These are phyloP conservation scores for Abrus precatorius DNA, from an alignment of 306 rosid species.

Conservation along the genomic window DNA sequence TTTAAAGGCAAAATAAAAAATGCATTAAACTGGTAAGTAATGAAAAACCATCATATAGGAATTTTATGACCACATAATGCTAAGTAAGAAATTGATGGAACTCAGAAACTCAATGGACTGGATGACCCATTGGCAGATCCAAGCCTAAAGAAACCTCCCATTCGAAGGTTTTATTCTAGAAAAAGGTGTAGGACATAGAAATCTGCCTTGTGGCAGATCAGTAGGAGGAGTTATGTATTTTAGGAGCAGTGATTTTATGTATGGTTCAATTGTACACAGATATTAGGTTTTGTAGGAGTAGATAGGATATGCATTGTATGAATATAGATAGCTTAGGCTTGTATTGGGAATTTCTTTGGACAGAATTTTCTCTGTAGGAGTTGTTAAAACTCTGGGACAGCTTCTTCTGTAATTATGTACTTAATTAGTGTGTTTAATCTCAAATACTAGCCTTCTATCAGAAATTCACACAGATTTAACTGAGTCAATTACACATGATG, in stretches of 20 bases:
- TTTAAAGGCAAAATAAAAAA: constrained; percentile 3
- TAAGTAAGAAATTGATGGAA: neutral
- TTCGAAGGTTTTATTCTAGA: neutral
- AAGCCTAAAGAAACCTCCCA: neutral
- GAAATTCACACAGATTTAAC: constrained; percentile 6
- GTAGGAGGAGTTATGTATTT: neutral
- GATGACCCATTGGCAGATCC: neutral
- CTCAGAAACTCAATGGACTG: neutral
- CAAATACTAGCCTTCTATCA: neutral
- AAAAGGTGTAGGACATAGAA: constrained; percentile 2
- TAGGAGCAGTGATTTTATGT: neutral
- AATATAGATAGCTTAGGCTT: neutral
- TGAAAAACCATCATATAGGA: neutral
- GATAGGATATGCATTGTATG: neutral
- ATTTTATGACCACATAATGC: constrained; percentile 6
- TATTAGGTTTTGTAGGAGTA: neutral
- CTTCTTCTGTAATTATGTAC: neutral
- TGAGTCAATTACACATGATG: neutral
- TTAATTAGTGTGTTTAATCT: neutral
- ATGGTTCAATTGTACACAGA: neutral
- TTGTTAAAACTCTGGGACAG: neutral
- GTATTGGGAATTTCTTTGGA: neutral
- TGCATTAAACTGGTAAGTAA: neutral
- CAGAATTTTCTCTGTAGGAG: neutral
- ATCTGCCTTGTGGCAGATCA: neutral